phyloP scores from a whole-genome alignment of 768 basidiomycete genomes.

The Suillus clintonianus region DNA sequence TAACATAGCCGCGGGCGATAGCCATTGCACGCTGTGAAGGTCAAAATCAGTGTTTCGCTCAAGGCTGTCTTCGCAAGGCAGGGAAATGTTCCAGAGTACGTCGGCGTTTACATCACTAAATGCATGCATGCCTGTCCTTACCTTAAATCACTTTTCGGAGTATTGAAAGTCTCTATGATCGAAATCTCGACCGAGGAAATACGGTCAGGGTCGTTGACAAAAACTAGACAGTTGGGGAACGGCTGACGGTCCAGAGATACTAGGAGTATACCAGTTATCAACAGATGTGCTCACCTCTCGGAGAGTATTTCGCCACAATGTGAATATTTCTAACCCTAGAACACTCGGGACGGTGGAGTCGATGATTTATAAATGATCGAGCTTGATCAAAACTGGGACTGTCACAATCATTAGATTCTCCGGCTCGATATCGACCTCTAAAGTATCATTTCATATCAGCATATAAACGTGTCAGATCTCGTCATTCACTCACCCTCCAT shows the following conservation, averaged over 20 bases:
- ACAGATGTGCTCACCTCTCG: not conserved
- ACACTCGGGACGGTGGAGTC: not conserved
- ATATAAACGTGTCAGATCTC: not conserved
- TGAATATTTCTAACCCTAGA: not conserved
- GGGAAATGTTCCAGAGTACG: not conserved
- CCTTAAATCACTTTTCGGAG: slow-evolving; percentile 2
- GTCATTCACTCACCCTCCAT: not conserved
- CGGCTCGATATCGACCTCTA: not conserved
- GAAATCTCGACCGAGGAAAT: slow-evolving; percentile 9
- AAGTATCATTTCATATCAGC: not conserved
- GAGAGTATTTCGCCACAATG: not conserved
- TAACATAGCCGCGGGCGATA: not conserved
- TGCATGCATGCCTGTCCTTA: not conserved
- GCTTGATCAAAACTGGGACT: not conserved
- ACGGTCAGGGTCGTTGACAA: not conserved
- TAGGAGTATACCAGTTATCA: not conserved
- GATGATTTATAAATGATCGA: not conserved
- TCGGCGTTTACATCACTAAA: not conserved
- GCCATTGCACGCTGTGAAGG: not conserved
- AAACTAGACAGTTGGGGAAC: slow-evolving; percentile 3
- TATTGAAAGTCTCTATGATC: not conserved
- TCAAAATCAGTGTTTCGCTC: not conserved
- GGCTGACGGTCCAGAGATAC: not conserved
- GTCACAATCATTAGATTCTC: not conserved
- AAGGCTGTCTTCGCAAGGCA: not conserved